Percentiles rank a stretch among this genome's conserved stretches.
phyloP scores from a whole-genome alignment of 257 asterid genomes.

The Nicotiana tomentosiformis region DNA sequence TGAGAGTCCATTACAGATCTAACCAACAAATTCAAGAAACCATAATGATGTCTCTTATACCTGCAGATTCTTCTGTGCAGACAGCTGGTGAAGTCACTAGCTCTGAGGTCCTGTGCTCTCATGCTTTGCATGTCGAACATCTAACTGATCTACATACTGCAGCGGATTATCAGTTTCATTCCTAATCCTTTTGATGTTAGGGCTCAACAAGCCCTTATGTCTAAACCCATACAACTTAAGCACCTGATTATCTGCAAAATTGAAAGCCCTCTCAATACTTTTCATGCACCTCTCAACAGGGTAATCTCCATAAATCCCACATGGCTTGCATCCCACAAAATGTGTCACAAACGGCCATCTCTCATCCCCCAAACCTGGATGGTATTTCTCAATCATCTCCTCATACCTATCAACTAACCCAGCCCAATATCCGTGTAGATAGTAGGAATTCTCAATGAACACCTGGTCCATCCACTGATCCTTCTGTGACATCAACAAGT shows the following conservation, averaged over 20 bases:
- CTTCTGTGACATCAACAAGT: conserved; percentile 60
- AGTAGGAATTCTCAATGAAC: conserved; percentile 72
- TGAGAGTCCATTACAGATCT: not conserved
- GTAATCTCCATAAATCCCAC: conserved; percentile 92
- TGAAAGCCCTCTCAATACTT: conserved; percentile 92
- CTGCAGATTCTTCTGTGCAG: conserved; percentile 26
- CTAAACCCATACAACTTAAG: conserved; percentile 79
- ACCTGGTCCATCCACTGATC: conserved; percentile 71
- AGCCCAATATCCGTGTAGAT: conserved; percentile 91
- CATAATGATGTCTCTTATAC: conserved; percentile 19
- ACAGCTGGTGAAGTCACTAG: conserved; percentile 26
- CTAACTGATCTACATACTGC: conserved; percentile 71
- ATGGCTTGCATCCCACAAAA: conserved; percentile 96
- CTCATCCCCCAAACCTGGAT: conserved; percentile 87
- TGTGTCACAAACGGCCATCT: conserved; percentile 98
- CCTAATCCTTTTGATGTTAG: conserved; percentile 80
- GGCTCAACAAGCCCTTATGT: conserved; percentile 91
- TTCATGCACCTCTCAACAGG: conserved; percentile 84
- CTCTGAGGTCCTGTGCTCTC: conserved; percentile 35
- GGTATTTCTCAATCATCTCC: conserved; percentile 89
- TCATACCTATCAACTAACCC: conserved; percentile 86
- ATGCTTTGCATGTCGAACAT: conserved; percentile 55
- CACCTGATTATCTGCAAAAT: conserved; percentile 91
- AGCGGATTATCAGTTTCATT: conserved; percentile 69
- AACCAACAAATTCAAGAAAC: not conserved